phyloP scores from a whole-genome alignment of 495 filamentous ascomycete genomes.

The Astrocystis sublimbata region DNA sequence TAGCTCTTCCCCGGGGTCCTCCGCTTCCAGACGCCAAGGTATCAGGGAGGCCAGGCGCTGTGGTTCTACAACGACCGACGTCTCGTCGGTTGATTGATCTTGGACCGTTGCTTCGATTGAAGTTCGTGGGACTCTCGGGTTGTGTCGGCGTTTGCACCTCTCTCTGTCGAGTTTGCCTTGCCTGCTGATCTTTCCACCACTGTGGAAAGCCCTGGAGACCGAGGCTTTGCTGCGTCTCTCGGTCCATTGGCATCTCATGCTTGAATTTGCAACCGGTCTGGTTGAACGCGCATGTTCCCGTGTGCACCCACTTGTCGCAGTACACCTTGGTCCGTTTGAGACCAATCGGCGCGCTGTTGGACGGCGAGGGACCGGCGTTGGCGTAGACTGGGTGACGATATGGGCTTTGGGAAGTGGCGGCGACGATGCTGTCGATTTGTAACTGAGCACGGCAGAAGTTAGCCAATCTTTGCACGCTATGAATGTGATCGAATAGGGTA shows the following conservation, averaged over 20 bases:
- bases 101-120: neutral
- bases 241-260: slow-evolving; percentile 78
- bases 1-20: neutral
- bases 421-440: slow-evolving; percentile 37
- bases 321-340: slow-evolving; percentile 60
- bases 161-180: slow-evolving; percentile 37
- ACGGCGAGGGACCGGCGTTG: slow-evolving; percentile 2
- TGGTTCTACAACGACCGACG: neutral
- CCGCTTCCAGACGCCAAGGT: neutral
- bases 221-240: slow-evolving; percentile 57
- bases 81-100: neutral
- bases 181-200: slow-evolving; percentile 56
- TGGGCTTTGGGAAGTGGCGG: slow-evolving; percentile 23
- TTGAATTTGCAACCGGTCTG: slow-evolving; percentile 85
- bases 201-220: slow-evolving; percentile 58
- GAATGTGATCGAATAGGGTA: neutral
- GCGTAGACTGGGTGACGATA: slow-evolving; percentile 4
- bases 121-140: neutral
- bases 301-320: slow-evolving; percentile 85
- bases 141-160: slow-evolving; percentile 19
- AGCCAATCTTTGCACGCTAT: neutral
- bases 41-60: neutral
- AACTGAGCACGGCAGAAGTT: slow-evolving; percentile 19
- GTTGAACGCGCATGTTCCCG: slow-evolving; percentile 78
- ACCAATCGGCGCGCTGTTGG: neutral